Base-by-base conservation (phyloP, 2,329 filamentous ascomycete genomes). In the Botrytis paeoniae region DNA sequence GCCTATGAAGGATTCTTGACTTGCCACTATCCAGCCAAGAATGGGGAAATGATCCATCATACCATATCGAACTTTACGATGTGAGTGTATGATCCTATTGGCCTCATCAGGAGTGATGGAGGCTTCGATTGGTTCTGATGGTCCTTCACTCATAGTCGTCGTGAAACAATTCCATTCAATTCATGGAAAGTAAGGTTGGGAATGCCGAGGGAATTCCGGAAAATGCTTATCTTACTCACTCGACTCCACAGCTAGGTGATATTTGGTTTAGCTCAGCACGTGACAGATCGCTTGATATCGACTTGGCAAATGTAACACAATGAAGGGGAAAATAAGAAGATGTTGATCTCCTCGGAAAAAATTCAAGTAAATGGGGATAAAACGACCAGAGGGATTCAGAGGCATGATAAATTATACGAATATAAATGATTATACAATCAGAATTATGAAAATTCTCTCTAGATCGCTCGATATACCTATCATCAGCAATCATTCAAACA, bases 21-120 rank as follows among this genome's bases (percentile, higher is more conserved):
- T 68, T 41, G 71, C 54, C 41, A 41, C 32, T 37, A 66, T 66
- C 37, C 61, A 57, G 61, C 51, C 59, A 68, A 71, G 60, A 71
- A 62, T 70, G 70, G 25, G 45, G 10, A 57, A 57, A 57, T 69
- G 48, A 69, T 69, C 18, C 35, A 62, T 71, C 88, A 80, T 85
- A 91, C 89, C 89, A 81, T 91, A 91, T 79, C 89, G 86, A 73
- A 91, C 89, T 81, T 91, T 91, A 76, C 89, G 87, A 80, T 91
- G 89, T 70, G 89, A 91, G 80, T 91, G 89, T 77, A 91, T 91
- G 82, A 91, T 91, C 78, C 89, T 88, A 80, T 84, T 91, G 76
- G 89, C 89, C 82, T 91, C 89, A 80, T 91, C 89, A 16, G 89
- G 78, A 39, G 78, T 80, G 45, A 80, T 70, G 61, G 76, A 74